Conservation (phyloP, 176 grass and related monocot species). For the Lolium perenne region DNA sequence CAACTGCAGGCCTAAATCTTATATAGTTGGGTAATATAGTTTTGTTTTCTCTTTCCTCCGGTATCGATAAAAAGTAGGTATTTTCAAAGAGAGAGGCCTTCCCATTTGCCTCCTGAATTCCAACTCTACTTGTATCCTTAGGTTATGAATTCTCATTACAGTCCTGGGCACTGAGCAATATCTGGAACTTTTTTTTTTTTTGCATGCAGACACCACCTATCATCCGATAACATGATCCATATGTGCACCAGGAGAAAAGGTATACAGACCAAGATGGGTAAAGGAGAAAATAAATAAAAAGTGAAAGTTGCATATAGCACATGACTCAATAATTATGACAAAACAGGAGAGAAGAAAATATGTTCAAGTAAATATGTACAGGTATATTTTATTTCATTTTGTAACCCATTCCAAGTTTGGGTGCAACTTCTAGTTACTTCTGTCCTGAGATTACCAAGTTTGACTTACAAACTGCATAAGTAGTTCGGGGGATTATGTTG, state of each 20-base stretch:
- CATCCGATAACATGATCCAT: constrained; percentile 1
- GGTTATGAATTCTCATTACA: not conserved
- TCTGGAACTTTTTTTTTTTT: not conserved
- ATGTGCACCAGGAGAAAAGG: not conserved
- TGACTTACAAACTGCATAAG: not conserved
- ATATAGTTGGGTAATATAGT: not conserved
- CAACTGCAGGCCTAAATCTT: not conserved
- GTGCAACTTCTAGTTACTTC: not conserved
- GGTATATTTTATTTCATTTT: constrained; percentile 3
- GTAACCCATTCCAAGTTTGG: not conserved
- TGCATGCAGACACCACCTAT: not conserved
- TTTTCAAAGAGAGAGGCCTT: not conserved
- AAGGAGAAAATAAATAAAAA: not conserved
- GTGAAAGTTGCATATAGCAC: not conserved
- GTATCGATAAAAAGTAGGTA: not conserved
- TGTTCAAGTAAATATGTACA: not conserved
- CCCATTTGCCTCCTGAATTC: constrained; percentile 3
- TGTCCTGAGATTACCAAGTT: constrained; percentile 17
- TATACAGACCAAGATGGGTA: not conserved
- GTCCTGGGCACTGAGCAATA: not conserved
- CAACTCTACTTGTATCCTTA: not conserved
- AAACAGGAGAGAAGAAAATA: not conserved
- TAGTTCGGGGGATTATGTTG: not conserved
- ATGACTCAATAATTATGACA: not conserved
- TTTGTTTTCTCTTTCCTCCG: not conserved